Base-by-base conservation (phyloP, 1,139 yeast species). In the Saccharomyces pastorianus region DNA sequence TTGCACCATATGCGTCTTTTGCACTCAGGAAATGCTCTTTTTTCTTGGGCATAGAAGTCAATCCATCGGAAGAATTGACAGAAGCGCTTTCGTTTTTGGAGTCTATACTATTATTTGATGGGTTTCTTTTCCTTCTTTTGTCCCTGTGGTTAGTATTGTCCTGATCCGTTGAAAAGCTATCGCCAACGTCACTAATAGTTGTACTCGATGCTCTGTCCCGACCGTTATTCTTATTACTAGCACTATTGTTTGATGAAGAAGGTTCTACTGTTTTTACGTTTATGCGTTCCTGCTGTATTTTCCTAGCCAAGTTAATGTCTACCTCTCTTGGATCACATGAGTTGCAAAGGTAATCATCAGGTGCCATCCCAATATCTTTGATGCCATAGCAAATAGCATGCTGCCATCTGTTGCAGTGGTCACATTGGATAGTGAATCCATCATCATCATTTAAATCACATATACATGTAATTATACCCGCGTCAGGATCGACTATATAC, bases 371-470 rank as follows among this genome's bases (percentile, higher is more conserved):
- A 56, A 80, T 83, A 50, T 85, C 80, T 52, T 76, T 77, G 60
- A 86, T 88, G 7, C 87, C 88, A 81, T 88, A 89, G 71, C 98
- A 91, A 26, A 82, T 76, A 48, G 95, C 91, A 72, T 91, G 98
- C 67, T 90, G 96, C 97, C 97, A 91, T 58, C 96, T 81, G 70
- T 81, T 85, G 69, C 98, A 91, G 49, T 82, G 78, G 67, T 90
- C 96, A 73, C 98, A 91, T 69, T 90, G 97, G 57, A 91, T 87
- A 1, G 97, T 90, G 68, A 88, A 89, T 0, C 97, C 97, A 66
- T 91, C 98, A 69, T 91, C 98, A 60, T 91, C 96, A 55, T 84
- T 89, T 60, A 78, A 83, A 0, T 84, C 91, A 74, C 99, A 91
- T 4, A 91, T 81, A 72, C 99, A 91, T 2, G 96, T 89, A 54